Conservation (phyloP, 345 rosid species). For the Citrus cavaleriei region DNA sequence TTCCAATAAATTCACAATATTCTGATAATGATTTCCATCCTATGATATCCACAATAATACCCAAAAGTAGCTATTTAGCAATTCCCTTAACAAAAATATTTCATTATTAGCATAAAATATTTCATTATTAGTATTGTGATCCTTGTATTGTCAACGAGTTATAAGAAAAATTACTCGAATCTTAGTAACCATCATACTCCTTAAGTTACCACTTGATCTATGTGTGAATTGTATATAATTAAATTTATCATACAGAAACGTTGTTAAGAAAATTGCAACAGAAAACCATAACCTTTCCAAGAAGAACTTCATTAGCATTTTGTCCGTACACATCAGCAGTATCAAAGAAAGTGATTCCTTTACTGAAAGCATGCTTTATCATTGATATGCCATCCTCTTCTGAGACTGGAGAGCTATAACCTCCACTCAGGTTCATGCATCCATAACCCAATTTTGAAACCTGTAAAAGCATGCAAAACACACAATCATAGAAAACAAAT, state of each 20-base stretch:
- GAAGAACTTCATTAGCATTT: conserved; percentile 21
- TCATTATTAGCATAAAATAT: too few relatives aligned
- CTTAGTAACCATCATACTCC: not conserved
- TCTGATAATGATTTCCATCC: not conserved
- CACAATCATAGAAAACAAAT: too few relatives aligned
- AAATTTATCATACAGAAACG: too few relatives aligned
- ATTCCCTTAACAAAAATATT: not conserved
- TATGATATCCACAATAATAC: too few relatives aligned
- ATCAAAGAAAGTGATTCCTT: conserved; percentile 46
- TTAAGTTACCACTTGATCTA: not conserved
- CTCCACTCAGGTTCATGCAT: conserved; percentile 41
- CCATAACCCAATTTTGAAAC: conserved; percentile 48
- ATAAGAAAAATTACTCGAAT: not conserved
- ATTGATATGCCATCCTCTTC: conserved; percentile 41
- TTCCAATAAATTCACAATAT: not conserved
- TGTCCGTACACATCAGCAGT: conserved; percentile 33
- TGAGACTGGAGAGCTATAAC: conserved; percentile 37
- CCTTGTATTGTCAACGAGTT: not conserved
- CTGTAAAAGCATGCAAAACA: conserved; percentile 5
- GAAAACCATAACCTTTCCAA: too few relatives aligned
- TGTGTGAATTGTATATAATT: too few relatives aligned
- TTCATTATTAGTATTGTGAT: not conserved
- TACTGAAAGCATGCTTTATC: conserved; percentile 36
- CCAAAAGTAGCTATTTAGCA: not conserved
- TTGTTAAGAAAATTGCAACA: too few relatives aligned